Evolutionary conservation across 192 early-diverging fungal genomes (phyloP), one percentile per base, ranked within the genome.

Genomic region (Coemansia sp.): DNA sequence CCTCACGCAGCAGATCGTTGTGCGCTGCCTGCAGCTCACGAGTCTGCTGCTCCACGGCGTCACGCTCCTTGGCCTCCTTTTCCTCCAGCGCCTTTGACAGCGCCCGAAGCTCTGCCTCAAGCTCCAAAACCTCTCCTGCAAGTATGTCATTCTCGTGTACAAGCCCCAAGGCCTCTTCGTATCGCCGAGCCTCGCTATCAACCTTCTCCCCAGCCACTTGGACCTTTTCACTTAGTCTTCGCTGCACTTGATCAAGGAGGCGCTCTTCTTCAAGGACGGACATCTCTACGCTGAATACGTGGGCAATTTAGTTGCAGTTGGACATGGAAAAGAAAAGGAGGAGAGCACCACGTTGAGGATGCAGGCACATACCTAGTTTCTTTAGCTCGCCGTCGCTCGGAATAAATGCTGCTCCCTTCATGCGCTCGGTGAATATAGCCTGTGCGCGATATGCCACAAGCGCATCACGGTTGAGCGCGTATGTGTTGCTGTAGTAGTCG

Each of bases 1-100:
- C 64, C 58, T 80, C 77, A 33, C 77, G 77, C 35, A 80, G 21
- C 44, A 74, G 42, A 26, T 80, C 77, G 58, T 80, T 80, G 62
- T 80, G 77, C 21, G 55, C 68, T 11, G 61, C 56, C 34, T 80
- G 77, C 44, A 80, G 55, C 39, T 80, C 77, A 26, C 77, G 77
- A 29, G 68, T 64, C 58, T 80, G 77, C 65, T 80, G 77, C 62
- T 74, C 77, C 9, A 59, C 65, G 6, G 44, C 42, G 17, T 70
- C 71, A n/a, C 56, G 46, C 42, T 80, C 77, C 26, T 52, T 62
- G 46, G 38, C 56, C 46, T 80, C 77, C 58, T 74, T 80, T 33
- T 70, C 68, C 9, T 74, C 70, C 10, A 80, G 39, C 0, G 48
- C 56, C 44, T 27, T 60, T 44, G 34, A 32, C 15, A 74, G 64